A percentile compares a stretch with the other conserved stretches of the same genome.
Conservation (phyloP, 2,329 filamentous ascomycete species). For the Aspergillus alliaceus region DNA sequence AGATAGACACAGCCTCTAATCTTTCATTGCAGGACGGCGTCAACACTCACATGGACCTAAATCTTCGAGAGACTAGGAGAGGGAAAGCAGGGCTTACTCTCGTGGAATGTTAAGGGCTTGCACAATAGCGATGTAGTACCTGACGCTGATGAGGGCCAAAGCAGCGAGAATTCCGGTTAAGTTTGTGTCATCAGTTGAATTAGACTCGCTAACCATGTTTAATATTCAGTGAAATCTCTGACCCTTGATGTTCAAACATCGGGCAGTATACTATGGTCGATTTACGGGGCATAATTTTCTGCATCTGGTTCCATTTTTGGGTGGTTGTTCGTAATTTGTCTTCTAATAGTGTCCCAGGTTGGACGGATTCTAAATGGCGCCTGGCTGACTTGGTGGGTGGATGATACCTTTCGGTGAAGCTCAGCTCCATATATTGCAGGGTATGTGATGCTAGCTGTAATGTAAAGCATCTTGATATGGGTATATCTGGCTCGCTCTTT, state of each 20-base stretch:
- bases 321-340: background rate
- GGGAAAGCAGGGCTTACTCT: too few species aligned
- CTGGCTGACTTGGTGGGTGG: background rate
- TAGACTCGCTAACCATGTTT: background rate
- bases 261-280: background rate
- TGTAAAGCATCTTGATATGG: background rate
- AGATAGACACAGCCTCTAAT: background rate
- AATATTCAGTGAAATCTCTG: background rate
- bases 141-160: too few species aligned
- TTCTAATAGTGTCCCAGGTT: background rate
- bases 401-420: background rate
- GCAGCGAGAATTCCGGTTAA: too few species aligned
- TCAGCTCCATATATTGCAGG: background rate
- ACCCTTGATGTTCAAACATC: background rate
- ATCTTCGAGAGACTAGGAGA: too few species aligned
- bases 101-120: too few species aligned
- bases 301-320: background rate
- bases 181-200: background rate
- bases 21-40: background rate
- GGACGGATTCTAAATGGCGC: background rate
- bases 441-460: background rate
- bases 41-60: too few species aligned
- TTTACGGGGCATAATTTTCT: background rate
- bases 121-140: too few species aligned
- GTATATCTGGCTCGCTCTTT: background rate